Conservation (phyloP, 768 basidiomycete genomes). For the Clavulina sp. region DNA sequence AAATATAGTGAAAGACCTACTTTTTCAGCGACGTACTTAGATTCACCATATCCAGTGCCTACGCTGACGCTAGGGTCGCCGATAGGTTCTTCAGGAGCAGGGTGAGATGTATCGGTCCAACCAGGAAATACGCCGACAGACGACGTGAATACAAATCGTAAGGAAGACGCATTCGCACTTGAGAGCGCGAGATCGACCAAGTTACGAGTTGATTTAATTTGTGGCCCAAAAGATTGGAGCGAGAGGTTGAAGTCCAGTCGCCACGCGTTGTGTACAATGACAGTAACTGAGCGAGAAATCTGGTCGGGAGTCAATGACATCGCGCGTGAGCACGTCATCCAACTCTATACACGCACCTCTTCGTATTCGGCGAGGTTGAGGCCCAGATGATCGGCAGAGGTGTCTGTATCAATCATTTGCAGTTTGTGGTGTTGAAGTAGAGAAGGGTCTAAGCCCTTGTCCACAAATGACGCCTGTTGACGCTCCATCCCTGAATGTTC, state of each 20-base stretch:
- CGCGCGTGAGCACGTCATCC: too few species aligned
- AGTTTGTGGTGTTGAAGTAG: slow-evolving; percentile 6
- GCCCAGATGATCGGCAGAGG: background rate
- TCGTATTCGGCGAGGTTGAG: background rate
- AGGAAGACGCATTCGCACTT: background rate
- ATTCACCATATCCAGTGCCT: background rate
- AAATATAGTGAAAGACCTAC: too few species aligned
- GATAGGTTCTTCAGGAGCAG: background rate
- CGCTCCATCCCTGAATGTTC: background rate
- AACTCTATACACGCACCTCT: background rate
- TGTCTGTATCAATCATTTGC: slow-evolving; percentile 7
- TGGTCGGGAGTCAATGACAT: too few species aligned
- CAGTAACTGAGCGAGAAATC: too few species aligned
- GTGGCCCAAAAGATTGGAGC: background rate
- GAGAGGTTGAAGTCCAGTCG: too few species aligned
- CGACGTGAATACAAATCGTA: background rate
- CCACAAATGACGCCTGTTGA: background rate
- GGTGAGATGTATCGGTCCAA: slow-evolving; percentile 2
- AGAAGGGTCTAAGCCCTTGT: slow-evolving; percentile 2
- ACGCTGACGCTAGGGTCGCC: background rate
- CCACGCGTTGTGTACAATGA: too few species aligned
- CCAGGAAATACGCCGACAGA: background rate
- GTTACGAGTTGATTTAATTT: background rate
- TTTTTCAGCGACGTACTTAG: background rate
- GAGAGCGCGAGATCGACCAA: background rate